Percentiles rank a stretch among this genome's conserved stretches.
These are phyloP conservation scores for Saccharomyces jurei DNA, from an alignment of 805 yeast genomes.

Conservation along the genomic window DNA sequence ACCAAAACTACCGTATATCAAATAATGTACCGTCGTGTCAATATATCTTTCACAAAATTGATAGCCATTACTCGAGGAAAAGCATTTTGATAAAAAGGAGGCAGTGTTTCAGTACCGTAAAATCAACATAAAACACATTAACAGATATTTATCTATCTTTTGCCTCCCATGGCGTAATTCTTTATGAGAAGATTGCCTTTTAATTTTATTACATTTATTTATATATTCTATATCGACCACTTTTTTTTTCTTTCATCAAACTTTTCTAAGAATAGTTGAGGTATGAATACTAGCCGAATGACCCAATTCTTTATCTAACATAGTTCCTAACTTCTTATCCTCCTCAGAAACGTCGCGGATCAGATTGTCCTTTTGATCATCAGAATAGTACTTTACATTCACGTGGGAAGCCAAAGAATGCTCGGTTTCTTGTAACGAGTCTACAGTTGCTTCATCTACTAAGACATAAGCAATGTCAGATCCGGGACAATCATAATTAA, in stretches of 20 bases:
- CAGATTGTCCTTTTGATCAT: conserved; percentile 37
- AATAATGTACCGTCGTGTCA: background rate
- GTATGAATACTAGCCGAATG: conserved; percentile 12
- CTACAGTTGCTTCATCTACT: conserved; percentile 39
- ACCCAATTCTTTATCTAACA: conserved; percentile 29
- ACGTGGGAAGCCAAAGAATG: conserved; percentile 26
- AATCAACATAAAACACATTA: background rate
- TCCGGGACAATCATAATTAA: conserved; percentile 55
- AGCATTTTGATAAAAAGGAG: background rate
- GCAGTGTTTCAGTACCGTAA: background rate
- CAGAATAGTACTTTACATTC: conserved; percentile 37
- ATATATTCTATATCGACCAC: conserved; percentile 1
- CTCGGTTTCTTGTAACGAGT: conserved; percentile 31
- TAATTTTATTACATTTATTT: background rate
- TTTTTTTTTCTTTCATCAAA: conserved; percentile 3
- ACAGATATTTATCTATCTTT: background rate
- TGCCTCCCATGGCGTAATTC: background rate
- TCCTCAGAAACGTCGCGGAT: conserved; percentile 36
- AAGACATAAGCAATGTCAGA: conserved; percentile 45
- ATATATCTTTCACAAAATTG: background rate
- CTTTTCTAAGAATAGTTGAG: conserved; percentile 4
- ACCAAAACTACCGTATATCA: conserved; percentile 9
- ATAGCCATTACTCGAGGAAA: background rate
- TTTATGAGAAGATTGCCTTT: background rate
- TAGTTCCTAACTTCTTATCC: conserved; percentile 33